phyloP scores from a whole-genome alignment of 768 basidiomycete genomes.

The Cyathus striatus region DNA sequence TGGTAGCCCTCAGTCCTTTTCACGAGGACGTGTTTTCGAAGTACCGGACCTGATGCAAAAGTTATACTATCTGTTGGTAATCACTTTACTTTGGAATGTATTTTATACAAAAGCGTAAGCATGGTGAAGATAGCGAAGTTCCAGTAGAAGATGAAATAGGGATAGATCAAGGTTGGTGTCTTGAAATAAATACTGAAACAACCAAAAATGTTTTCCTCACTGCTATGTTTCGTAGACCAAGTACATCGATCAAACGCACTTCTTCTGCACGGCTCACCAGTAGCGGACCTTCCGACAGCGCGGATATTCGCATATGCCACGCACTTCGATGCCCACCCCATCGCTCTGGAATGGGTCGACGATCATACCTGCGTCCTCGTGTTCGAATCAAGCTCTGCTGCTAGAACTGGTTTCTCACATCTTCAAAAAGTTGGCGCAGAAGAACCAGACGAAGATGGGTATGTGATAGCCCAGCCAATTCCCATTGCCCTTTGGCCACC shows the following conservation, averaged over 20 bases:
- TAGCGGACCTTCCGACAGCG: constrained; percentile 68
- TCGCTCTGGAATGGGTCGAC: constrained; percentile 83
- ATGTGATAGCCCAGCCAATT: constrained; percentile 60
- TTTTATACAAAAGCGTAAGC: constrained; percentile 52
- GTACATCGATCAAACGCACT: constrained; percentile 60
- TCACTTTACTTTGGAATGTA: too few relatives aligned
- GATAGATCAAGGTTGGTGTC: constrained; percentile 27
- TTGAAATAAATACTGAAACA: too few relatives aligned
- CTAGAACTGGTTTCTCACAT: constrained; percentile 43
- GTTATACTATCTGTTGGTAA: too few relatives aligned
- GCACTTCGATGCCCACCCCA: constrained; percentile 68
- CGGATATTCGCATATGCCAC: constrained; percentile 80
- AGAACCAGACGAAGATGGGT: constrained; percentile 51
- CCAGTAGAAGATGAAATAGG: constrained; percentile 30
- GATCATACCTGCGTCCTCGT: constrained; percentile 80
- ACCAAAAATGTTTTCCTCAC: neutral
- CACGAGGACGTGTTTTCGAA: too few relatives aligned
- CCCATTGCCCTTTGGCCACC: constrained; percentile 77
- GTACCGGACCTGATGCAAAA: too few relatives aligned
- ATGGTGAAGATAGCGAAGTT: constrained; percentile 25
- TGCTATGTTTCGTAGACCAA: constrained; percentile 28
- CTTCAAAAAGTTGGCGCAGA: constrained; percentile 54
- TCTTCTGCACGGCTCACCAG: constrained; percentile 67
- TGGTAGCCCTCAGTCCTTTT: neutral
- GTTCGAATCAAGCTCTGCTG: constrained; percentile 51